Evolutionary conservation across 257 asterid genomes (phyloP).

Genomic region (Nicotiana tomentosiformis): DNA sequence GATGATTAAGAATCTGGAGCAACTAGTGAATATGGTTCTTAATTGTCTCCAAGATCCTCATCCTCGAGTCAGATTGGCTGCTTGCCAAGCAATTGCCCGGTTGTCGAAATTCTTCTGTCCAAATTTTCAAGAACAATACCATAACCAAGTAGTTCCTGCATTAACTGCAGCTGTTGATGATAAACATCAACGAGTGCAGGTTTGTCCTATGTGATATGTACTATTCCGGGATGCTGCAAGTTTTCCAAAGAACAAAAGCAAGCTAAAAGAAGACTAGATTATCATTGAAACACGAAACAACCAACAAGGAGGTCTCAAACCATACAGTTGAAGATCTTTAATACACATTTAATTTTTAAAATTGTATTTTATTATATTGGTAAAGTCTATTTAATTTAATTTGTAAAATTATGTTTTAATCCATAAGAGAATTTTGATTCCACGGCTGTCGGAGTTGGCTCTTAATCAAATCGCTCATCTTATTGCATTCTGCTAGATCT

Average conservation of each 20-base stretch:
- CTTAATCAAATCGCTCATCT: too few species aligned
- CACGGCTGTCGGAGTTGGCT: too few species aligned
- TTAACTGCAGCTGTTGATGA: conserved; percentile 35
- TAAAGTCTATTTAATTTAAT: too few species aligned
- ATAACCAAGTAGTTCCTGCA: conserved; percentile 24
- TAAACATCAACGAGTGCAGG: conserved; percentile 94
- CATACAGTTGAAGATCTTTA: too few species aligned
- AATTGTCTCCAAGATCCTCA: conserved; percentile 33
- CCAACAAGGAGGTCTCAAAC: too few species aligned
- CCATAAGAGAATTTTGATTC: too few species aligned
- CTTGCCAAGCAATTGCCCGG: conserved; percentile 90
- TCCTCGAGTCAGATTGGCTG: conserved; percentile 86
- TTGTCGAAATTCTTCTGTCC: conserved; percentile 92
- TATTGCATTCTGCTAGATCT: too few species aligned
- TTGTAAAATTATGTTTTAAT: too few species aligned
- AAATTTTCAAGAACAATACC: conserved; percentile 82
- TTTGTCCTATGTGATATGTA: conserved; percentile 14
- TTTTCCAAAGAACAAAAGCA: too few species aligned
- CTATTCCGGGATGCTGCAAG: not conserved
- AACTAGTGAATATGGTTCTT: conserved; percentile 78
- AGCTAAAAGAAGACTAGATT: not conserved
- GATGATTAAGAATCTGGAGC: conserved; percentile 24
- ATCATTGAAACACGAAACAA: too few species aligned
- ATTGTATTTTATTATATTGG: too few species aligned
- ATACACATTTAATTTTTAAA: too few species aligned